These are phyloP conservation scores for Globisporangium paroecandrum DNA, from an alignment of 352 stramenopile species.

Conservation along the genomic window DNA sequence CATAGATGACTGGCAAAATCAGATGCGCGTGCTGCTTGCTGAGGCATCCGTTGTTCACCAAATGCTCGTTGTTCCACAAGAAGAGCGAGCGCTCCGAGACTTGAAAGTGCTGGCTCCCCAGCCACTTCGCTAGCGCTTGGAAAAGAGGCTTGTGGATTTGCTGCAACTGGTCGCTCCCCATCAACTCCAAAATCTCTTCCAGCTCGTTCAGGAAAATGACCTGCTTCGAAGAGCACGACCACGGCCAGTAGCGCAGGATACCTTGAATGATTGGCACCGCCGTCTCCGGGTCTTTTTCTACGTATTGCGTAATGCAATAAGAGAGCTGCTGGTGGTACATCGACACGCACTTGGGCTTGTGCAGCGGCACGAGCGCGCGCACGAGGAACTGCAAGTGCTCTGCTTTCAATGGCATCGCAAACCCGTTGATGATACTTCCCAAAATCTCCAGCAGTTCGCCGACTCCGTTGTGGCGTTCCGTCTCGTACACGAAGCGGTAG, in stretches of 20 bases:
- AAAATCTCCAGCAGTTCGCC: constrained; percentile 98
- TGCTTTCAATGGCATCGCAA: constrained; percentile 98
- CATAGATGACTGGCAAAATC: constrained; percentile 95
- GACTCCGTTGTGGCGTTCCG: constrained; percentile 93
- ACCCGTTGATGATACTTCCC: constrained; percentile 98
- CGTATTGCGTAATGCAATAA: constrained; percentile 99
- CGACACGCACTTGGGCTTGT: constrained; percentile 97
- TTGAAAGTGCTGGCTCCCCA: constrained; percentile 96
- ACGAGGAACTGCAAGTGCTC: constrained; percentile 97
- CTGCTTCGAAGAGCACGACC: constrained; percentile 93
- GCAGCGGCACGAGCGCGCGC: constrained; percentile 95
- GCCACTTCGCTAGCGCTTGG: constrained; percentile 78
- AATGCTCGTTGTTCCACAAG: constrained; percentile 98
- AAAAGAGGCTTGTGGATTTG: constrained; percentile 82
- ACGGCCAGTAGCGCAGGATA: constrained; percentile 95
- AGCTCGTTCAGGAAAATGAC: constrained; percentile 98
- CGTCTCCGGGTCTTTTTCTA: constrained; percentile 98
- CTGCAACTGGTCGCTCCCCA: constrained; percentile 79
- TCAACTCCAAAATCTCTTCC: constrained; percentile 98
- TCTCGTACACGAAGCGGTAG: constrained; percentile 99
- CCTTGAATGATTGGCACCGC: constrained; percentile 93
- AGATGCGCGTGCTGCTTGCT: constrained; percentile 91
- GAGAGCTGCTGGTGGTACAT: constrained; percentile 99
- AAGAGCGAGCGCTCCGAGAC: constrained; percentile 96
- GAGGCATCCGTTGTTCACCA: constrained; percentile 94